A percentile compares a stretch with the other conserved stretches of the same genome.
Conservation (phyloP, 176 grass and related monocot species). For the Oryza glumipatula region DNA sequence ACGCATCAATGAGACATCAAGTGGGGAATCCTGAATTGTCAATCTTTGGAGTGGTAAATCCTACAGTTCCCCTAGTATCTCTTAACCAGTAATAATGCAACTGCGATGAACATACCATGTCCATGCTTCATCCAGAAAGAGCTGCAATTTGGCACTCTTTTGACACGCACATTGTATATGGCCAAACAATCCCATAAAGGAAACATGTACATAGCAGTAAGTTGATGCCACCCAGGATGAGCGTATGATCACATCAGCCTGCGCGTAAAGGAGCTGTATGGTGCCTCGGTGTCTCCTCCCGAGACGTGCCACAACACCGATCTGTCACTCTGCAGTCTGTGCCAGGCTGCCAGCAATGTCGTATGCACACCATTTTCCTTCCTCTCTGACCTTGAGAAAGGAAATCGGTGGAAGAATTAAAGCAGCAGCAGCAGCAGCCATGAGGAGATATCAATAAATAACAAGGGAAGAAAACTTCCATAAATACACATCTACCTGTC, state of each 20-base stretch:
- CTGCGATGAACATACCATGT: neutral
- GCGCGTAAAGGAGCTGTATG: neutral
- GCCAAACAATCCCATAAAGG: neutral
- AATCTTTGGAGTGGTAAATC: neutral
- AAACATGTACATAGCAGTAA: neutral
- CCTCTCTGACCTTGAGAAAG: neutral
- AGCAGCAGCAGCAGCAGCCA: conserved; percentile 1
- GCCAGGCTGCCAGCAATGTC: neutral
- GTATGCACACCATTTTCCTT: neutral
- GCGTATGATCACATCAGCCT: neutral
- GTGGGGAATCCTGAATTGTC: neutral
- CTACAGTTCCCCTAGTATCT: neutral
- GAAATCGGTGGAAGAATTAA: neutral
- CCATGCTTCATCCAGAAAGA: neutral
- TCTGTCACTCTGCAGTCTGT: neutral
- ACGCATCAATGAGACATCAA: neutral
- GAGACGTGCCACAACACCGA: neutral
- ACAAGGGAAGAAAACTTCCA: neutral
- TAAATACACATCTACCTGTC: neutral
- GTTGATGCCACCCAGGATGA: no score
- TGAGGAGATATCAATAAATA: conserved; percentile 4
- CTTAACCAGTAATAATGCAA: neutral
- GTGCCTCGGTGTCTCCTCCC: neutral
- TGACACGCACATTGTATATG: neutral
- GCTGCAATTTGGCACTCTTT: neutral